Evolutionary conservation across 208 protist species (phyloP).

Genomic region (Leishmania braziliensis): DNA sequence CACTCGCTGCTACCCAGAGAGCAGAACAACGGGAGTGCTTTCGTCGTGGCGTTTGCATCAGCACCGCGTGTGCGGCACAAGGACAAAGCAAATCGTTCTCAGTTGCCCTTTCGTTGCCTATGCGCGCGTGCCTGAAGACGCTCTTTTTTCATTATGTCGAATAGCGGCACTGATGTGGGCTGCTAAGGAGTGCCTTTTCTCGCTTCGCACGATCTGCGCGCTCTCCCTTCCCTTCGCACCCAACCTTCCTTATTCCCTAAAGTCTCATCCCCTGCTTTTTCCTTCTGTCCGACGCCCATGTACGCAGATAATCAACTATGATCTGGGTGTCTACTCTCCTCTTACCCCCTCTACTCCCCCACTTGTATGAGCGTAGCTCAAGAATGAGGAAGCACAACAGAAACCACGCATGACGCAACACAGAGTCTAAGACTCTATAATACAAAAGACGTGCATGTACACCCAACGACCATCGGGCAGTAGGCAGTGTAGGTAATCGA

Average conservation of each 20-base stretch:
- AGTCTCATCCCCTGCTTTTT: not conserved
- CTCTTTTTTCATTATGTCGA: not conserved
- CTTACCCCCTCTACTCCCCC: not conserved
- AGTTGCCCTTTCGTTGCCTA: not conserved
- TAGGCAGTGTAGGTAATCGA: conserved; percentile 23
- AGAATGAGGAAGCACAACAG: not conserved
- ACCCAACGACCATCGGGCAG: not conserved
- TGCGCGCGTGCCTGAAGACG: not conserved
- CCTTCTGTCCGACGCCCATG: not conserved
- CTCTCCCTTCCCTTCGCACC: not conserved
- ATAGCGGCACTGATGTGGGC: not conserved
- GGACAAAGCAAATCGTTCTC: not conserved
- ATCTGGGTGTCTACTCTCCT: not conserved
- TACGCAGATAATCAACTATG: not conserved
- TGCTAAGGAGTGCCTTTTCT: not conserved
- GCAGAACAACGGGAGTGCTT: not conserved
- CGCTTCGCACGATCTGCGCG: not conserved
- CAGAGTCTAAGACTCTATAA: not conserved
- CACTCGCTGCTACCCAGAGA: not conserved
- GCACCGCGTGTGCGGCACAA: not conserved
- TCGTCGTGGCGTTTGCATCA: not conserved
- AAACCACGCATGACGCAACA: not conserved
- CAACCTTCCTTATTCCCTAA: not conserved
- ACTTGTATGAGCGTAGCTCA: not conserved
- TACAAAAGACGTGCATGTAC: not conserved